Conservation (phyloP, 2,329 filamentous ascomycete genomes). For the Aureobasidium subglaciale region DNA sequence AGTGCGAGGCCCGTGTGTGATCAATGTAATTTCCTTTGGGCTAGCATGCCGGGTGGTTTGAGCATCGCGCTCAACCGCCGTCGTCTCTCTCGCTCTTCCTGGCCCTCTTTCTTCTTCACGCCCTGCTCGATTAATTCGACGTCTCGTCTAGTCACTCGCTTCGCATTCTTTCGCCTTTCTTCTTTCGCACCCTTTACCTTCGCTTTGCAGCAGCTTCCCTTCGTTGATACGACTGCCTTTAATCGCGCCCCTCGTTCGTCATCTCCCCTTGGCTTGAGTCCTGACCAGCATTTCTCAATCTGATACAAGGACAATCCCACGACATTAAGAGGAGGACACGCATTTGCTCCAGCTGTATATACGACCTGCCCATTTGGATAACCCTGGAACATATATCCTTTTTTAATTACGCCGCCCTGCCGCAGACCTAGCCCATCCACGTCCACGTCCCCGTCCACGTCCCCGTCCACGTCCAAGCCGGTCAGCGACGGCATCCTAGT, state of each 20-base stretch:
- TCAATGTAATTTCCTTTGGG: slow-evolving; percentile 10
- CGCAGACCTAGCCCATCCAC: background rate
- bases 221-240: slow-evolving; percentile 1
- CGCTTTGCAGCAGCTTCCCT: background rate
- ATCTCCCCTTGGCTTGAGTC: background rate
- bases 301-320: slow-evolving; percentile 11
- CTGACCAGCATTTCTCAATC: slow-evolving; percentile 8
- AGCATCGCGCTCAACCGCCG: slow-evolving; percentile 12
- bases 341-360: slow-evolving; percentile 11
- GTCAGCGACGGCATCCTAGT: background rate
- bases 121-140: background rate
- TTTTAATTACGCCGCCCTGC: slow-evolving; percentile 12
- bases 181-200: slow-evolving; percentile 4
- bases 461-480: background rate
- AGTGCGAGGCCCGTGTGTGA: background rate
- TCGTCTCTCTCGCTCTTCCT: slow-evolving; percentile 3
- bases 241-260: slow-evolving; percentile 1
- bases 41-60: slow-evolving; percentile 4
- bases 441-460: too few species aligned
- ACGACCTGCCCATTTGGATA: slow-evolving; percentile 5
- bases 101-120: slow-evolving; percentile 8
- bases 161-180: slow-evolving; percentile 10
- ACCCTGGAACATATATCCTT: slow-evolving; percentile 10
- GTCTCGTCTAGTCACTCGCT: slow-evolving; percentile 11
- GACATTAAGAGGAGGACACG: slow-evolving; percentile 11